Conservation (phyloP, 805 yeast species). For the Nakazawaea peltata region DNA sequence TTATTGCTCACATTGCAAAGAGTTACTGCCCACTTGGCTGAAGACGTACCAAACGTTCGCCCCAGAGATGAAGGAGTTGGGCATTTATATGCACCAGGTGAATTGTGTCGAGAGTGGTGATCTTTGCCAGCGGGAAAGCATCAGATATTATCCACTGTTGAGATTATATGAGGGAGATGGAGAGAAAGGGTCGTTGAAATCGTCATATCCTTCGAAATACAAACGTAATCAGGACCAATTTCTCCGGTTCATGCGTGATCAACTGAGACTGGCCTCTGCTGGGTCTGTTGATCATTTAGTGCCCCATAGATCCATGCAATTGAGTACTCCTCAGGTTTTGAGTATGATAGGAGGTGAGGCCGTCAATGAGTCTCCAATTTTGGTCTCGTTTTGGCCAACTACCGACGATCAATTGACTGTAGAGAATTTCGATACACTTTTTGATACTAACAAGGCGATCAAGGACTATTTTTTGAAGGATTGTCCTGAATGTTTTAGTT, state of each 20-base stretch:
- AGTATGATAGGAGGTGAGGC: too few relatives aligned
- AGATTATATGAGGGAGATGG: conserved; percentile 58
- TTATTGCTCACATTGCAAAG: conserved; percentile 74
- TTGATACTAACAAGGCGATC: conserved; percentile 18
- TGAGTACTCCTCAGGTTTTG: conserved; percentile 33
- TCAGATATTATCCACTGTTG: conserved; percentile 62
- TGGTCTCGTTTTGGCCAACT: conserved; percentile 64
- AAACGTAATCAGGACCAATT: conserved; percentile 42
- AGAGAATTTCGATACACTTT: conserved; percentile 21
- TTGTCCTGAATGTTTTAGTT: conserved; percentile 43
- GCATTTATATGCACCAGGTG: conserved; percentile 62
- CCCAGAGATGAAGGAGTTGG: conserved; percentile 33
- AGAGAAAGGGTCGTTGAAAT: conserved; percentile 27
- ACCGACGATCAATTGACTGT: conserved; percentile 30
- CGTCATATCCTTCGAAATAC: conserved; percentile 38
- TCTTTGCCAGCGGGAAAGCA: conserved; percentile 61
- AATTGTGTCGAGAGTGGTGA: conserved; percentile 86
- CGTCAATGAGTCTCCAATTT: too few relatives aligned
- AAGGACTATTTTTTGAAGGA: conserved; percentile 28
- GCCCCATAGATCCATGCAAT: conserved; percentile 7
- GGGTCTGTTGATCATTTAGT: too few relatives aligned
- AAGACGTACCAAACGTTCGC: conserved; percentile 45
- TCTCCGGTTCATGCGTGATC: conserved; percentile 44
- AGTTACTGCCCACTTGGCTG: conserved; percentile 79
- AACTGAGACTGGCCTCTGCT: too few relatives aligned